Evolutionary conservation across 2,329 filamentous ascomycete species (phyloP).

Genomic region (Ophiostoma montium): DNA sequence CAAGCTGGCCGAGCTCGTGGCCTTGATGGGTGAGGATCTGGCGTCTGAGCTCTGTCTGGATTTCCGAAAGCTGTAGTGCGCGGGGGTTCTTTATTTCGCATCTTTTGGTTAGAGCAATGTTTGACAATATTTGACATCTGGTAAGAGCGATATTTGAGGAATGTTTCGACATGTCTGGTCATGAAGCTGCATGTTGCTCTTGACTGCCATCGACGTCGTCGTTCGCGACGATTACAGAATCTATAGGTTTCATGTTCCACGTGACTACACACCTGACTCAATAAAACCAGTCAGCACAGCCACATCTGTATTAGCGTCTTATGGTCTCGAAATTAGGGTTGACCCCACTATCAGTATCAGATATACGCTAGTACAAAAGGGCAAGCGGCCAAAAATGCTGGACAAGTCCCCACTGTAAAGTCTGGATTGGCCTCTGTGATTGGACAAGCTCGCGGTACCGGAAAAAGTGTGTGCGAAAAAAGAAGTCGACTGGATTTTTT

Average conservation of each 20-base stretch:
- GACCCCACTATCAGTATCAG: neutral
- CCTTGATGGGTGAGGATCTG: constrained; percentile 48
- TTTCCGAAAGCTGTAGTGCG: constrained; percentile 23
- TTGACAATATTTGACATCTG: neutral
- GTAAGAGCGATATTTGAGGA: no score
- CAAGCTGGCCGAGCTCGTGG: constrained; percentile 51
- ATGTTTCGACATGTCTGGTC: no score
- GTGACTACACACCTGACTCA: neutral
- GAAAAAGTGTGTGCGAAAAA: constrained; percentile 7
- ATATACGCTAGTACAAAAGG: neutral
- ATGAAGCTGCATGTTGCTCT: no score
- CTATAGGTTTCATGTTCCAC: neutral
- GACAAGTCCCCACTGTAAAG: neutral
- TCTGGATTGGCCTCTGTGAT: neutral
- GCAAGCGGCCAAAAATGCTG: neutral
- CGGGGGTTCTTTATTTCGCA: no score
- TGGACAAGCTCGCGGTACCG: neutral
- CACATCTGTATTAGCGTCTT: neutral
- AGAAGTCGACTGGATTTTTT: neutral
- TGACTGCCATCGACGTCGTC: neutral
- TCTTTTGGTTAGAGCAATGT: neutral
- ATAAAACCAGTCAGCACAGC: neutral
- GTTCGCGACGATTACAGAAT: neutral
- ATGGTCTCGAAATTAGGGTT: neutral
- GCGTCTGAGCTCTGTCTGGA: constrained; percentile 44